Base-by-base conservation (phyloP, 805 yeast species). In the Priceomyces fermenticarens region DNA sequence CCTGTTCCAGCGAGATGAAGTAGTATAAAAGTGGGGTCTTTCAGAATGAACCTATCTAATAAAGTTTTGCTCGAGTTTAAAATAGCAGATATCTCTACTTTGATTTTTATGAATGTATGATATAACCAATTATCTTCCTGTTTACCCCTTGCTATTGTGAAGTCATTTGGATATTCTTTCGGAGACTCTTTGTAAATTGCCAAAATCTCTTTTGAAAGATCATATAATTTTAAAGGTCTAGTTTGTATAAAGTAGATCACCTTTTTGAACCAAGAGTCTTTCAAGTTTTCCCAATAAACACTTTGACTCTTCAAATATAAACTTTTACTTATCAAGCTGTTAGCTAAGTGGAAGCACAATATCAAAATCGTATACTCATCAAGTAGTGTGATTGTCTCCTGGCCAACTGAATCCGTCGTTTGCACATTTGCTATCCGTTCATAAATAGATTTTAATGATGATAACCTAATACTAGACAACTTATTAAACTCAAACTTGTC, bases 271-370 rank as follows among this genome's bases (percentile, higher is more conserved):
- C 51, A 33, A 5, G 70, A 63, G 26, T 47, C 41, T 26, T 48
- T 48, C 30, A 70, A 36, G 10, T 49, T 52, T 10, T 54, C 49
- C 74, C 74, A 70, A 45, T 68, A 70, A 3, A 54, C 50, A 44
- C 62, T 44, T 35, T 69, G 62, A 27, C 55, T 52, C 40, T 66
- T 64, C 32, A 61, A 51, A 12, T 52, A 41, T 15, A 70, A 47
- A 0, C 72, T 65, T 40, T 64, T 58, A 43, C 55, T 60, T 28
- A 70, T 63, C 20, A 67, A 45, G 10, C 57, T 42, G 40, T 62
- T 65, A 30, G 73, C 62, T 30, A 64, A 42, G 26, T 60, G 54
- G 23, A 60, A 51, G 39, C 51, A 48, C 2, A 55, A 42, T n/a
- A 60, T 37, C 15, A 65, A 37, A 3, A 48, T 33, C 30, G 53